Evolutionary conservation across 345 rosid species (phyloP), one percentile per base, ranked within the genome.

Genomic region (Rhodamnia rubescens): DNA sequence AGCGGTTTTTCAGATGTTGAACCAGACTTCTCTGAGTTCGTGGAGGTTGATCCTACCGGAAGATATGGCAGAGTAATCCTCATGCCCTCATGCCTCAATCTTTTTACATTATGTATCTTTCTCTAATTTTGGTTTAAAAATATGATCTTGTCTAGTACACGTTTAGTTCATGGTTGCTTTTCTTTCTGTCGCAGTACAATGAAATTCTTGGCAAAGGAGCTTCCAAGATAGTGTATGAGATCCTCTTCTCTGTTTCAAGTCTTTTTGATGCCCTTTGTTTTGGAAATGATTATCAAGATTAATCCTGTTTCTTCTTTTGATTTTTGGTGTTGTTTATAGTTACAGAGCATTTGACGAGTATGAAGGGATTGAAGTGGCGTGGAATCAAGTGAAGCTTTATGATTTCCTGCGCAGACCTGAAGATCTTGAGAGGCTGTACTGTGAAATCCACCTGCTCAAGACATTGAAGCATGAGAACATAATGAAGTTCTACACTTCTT

Each of bases 351-450:
- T 98, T 87, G 99, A 96, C 88, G 98, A 98, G 90, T 97, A 94
- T 55, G 95, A 92, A 87, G 99, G 99, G 52, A 93, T 96, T 85
- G 99, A 97, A 85, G 99, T 98, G 51, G 99, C 99, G 29, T 98
- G 99, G 99, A 98, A 98, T 88, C 98, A 95, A 88, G 99, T 98
- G 85, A 98, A 95, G 94, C 96, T 98, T 84, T 90, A 94, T 52
- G 94, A 98, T 90, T 98, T 95, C 92, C 87, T 96, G 12, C 97
- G 92, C 83, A 95, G 95, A 59, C 98, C 98, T 58, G 95, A 96
- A 84, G 98, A 93, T 84, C 94, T 98, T 16, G 98, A 96, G 88
- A 95, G 97, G 86, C 94, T 97, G 40, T 95, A 94, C 92, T 90
- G 98, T 87, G 99, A 98, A 91, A 98, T 98, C 90, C 98, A 98